Conservation (phyloP, 805 yeast species). For the Starmerella roubikii region DNA sequence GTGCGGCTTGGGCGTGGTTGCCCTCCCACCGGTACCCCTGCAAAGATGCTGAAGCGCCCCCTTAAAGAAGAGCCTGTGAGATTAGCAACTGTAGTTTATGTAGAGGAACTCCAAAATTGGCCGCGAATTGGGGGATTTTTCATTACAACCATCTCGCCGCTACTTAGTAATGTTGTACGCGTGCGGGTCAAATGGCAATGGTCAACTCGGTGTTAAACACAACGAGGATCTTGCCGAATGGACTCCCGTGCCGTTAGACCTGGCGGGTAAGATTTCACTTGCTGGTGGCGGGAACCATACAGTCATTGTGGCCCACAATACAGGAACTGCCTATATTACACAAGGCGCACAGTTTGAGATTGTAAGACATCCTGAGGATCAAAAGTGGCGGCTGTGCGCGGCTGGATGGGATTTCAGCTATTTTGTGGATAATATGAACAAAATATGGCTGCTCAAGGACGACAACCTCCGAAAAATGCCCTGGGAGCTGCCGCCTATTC, state of each 20-base stretch:
- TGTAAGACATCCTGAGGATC: conserved; percentile 16
- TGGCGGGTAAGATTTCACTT: conserved; percentile 22
- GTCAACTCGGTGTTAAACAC: conserved; percentile 54
- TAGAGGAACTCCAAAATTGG: neutral
- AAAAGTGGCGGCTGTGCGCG: conserved; percentile 34
- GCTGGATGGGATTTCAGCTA: conserved; percentile 77
- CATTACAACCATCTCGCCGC: neutral
- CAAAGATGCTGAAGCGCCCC: no score
- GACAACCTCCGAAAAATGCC: conserved; percentile 1
- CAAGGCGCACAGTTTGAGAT: neutral
- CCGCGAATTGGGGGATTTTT: neutral
- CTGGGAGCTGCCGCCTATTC: conserved; percentile 16
- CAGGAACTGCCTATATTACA: conserved; percentile 35
- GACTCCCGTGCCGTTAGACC: conserved; percentile 14
- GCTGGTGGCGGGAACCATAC: conserved; percentile 86
- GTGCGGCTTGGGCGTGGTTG: no score
- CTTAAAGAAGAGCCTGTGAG: no score
- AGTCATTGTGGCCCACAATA: conserved; percentile 34
- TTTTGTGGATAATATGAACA: conserved; percentile 31
- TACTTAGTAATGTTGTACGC: conserved; percentile 24
- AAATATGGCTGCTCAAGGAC: conserved; percentile 33
- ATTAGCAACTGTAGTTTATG: no score
- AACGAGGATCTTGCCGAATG: conserved; percentile 35
- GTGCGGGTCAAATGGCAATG: conserved; percentile 77
- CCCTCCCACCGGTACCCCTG: no score